Evolutionary conservation across 164 flowering plant species (phyloP).

Genomic region (Dillenia suffruticosa): DNA sequence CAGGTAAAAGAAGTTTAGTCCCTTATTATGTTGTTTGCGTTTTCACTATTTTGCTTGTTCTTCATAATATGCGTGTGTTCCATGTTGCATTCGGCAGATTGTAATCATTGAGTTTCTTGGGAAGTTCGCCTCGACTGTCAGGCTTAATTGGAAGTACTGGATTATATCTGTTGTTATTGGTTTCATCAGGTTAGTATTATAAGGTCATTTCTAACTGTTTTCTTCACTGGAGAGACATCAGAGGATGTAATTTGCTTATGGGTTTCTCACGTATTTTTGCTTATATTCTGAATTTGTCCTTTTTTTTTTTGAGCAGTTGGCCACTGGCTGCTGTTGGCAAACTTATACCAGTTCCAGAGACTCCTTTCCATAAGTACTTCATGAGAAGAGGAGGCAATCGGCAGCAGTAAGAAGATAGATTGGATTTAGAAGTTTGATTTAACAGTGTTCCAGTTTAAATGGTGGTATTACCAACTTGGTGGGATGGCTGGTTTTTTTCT

Average conservation of each 20-base stretch:
- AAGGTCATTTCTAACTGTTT: too few species aligned
- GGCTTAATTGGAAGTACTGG: slow-evolving; percentile 72
- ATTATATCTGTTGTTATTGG: slow-evolving; percentile 58
- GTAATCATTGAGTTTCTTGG: slow-evolving; percentile 75
- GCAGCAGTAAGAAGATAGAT: too few species aligned
- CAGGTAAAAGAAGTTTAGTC: slow-evolving; percentile 47
- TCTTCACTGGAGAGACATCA: too few species aligned
- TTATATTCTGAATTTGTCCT: too few species aligned
- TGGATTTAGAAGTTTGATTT: too few species aligned
- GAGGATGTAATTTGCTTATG: too few species aligned
- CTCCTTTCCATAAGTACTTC: slow-evolving; percentile 37
- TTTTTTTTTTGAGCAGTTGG: slow-evolving; percentile 49
- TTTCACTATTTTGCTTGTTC: not conserved
- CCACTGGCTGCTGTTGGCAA: slow-evolving; percentile 82
- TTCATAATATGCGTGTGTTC: not conserved
- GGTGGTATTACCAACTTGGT: too few species aligned
- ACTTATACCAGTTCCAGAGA: slow-evolving; percentile 79
- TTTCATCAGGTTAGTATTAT: slow-evolving; percentile 50
- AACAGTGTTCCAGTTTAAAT: too few species aligned
- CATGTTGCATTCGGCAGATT: slow-evolving; percentile 31
- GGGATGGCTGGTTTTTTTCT: too few species aligned
- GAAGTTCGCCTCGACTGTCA: slow-evolving; percentile 61
- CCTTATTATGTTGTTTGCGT: not conserved
- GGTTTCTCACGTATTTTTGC: too few species aligned
- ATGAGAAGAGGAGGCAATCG: not conserved